Evolutionary conservation across 225 moss, liverwort and hornwort species (phyloP).

Genomic region (Takakia lepidozioides): DNA sequence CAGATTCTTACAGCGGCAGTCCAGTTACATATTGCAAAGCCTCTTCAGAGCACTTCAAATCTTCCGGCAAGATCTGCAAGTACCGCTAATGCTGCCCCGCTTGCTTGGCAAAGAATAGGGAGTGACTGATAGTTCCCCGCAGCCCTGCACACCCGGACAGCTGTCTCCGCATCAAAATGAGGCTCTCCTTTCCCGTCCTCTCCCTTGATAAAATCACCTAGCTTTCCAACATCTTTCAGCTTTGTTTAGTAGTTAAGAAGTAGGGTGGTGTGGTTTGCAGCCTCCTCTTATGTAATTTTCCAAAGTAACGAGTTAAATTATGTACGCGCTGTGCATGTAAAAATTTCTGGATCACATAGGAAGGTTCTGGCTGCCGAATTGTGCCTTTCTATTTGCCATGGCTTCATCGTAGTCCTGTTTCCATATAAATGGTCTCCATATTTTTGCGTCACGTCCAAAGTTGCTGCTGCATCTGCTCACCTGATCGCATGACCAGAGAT

Average conservation of each 20-base stretch:
- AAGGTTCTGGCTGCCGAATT: conserved; percentile 94
- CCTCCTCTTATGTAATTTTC: conserved; percentile 86
- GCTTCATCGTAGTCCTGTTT: conserved; percentile 82
- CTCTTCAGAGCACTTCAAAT: conserved; percentile 86
- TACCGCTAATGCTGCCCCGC: conserved; percentile 97
- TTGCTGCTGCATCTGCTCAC: conserved; percentile 96
- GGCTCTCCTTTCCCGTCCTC: conserved; percentile 84
- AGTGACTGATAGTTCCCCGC: conserved; percentile 96
- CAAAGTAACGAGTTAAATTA: conserved; percentile 84
- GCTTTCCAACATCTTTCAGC: conserved; percentile 84
- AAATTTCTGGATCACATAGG: conserved; percentile 97
- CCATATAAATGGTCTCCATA: conserved; percentile 96
- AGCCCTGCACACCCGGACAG: conserved; percentile 85
- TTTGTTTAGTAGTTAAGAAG: conserved; percentile 98
- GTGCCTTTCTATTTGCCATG: conserved; percentile 97
- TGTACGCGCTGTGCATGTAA: conserved; percentile 96
- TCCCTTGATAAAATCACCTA: conserved; percentile 90
- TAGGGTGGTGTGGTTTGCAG: conserved; percentile 90
- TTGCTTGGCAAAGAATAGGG: conserved; percentile 84
- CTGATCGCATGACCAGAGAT: too few relatives aligned
- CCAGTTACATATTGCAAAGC: conserved; percentile 84
- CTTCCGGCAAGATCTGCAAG: conserved; percentile 88
- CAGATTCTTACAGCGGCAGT: conserved; percentile 79
- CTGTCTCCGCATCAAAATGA: conserved; percentile 89
- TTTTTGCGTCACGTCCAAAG: conserved; percentile 97